These are phyloP conservation scores for Lactifluus hygrophoroides DNA, from an alignment of 768 basidiomycete species.

Conservation along the genomic window DNA sequence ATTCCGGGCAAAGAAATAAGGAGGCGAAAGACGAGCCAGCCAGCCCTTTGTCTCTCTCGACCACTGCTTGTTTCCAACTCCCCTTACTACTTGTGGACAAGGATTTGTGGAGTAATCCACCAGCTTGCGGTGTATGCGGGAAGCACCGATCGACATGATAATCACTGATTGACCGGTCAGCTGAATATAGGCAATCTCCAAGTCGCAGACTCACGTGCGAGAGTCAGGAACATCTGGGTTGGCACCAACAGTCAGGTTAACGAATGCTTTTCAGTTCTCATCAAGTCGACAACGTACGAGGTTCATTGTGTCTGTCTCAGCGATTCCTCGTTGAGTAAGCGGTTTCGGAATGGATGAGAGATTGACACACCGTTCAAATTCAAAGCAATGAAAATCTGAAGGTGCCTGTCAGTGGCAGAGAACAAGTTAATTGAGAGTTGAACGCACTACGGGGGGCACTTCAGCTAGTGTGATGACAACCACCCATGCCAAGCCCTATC, in stretches of 20 bases:
- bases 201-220: neutral
- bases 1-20: too few species aligned
- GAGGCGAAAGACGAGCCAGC: too few species aligned
- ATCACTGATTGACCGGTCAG: neutral
- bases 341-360: neutral
- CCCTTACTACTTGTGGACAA: too few species aligned
- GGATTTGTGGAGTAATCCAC: neutral
- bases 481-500: neutral
- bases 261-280: neutral
- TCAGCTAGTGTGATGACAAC: neutral
- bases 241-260: neutral
- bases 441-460: neutral
- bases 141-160: slow-evolving; percentile 3
- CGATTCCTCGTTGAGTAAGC: neutral
- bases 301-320: neutral
- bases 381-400: neutral
- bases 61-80: too few species aligned
- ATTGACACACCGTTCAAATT: neutral
- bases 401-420: neutral
- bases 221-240: neutral
- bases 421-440: neutral
- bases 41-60: too few species aligned
- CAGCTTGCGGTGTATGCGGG: slow-evolving; percentile 13
- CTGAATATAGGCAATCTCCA: neutral
- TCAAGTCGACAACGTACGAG: neutral